Evolutionary conservation across 495 filamentous ascomycete species (phyloP).

Genomic region (Aspergillus homomorphus): DNA sequence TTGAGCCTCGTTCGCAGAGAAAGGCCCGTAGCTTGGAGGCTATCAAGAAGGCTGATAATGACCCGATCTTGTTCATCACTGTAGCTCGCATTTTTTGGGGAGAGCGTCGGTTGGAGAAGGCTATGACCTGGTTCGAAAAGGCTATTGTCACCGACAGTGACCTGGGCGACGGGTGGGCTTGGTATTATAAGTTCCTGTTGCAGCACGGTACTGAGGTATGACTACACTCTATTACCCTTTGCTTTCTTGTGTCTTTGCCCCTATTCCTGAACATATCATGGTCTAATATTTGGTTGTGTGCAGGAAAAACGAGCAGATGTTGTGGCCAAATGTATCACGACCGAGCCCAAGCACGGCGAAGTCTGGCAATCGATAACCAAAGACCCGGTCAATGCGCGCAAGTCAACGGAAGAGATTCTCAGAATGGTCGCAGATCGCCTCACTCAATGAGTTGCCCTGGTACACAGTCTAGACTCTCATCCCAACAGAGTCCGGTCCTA

Average conservation of each 20-base stretch:
- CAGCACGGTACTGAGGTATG: conserved; percentile 80
- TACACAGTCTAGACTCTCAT: not conserved
- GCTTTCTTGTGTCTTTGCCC: no score
- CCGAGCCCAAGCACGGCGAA: conserved; percentile 89
- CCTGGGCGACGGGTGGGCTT: conserved; percentile 91
- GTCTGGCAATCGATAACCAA: conserved; percentile 85
- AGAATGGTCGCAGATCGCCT: conserved; percentile 60
- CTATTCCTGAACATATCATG: not conserved
- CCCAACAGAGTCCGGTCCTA: not conserved
- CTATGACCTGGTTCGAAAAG: conserved; percentile 94
- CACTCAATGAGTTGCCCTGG: conserved; percentile 7
- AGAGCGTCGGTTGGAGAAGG: conserved; percentile 82
- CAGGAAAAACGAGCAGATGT: conserved; percentile 83
- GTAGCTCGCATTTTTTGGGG: conserved; percentile 75
- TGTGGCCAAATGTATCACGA: conserved; percentile 66
- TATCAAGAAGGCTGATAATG: conserved; percentile 94
- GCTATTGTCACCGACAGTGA: conserved; percentile 83
- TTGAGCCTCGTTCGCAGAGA: conserved; percentile 85
- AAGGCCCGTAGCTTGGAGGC: conserved; percentile 88
- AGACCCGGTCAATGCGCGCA: conserved; percentile 73
- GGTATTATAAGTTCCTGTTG: conserved; percentile 90
- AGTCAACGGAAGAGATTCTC: conserved; percentile 74
- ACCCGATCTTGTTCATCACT: conserved; percentile 77
- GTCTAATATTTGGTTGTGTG: not conserved
- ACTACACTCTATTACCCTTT: conserved; percentile 2